Base-by-base conservation (phyloP, 306 rosid genomes). In the Inga laurina region DNA sequence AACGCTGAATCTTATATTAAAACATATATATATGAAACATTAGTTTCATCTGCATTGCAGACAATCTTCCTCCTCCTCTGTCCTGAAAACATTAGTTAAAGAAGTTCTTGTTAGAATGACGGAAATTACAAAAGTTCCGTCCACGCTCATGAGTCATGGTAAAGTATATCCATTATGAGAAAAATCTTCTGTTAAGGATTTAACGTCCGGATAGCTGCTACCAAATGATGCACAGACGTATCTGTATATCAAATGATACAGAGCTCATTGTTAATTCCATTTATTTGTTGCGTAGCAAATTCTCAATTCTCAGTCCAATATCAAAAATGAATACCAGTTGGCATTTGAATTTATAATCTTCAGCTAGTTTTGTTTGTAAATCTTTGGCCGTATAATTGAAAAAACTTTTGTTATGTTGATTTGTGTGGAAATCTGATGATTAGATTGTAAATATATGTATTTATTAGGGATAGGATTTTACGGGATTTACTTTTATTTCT, bases 221-320 rank as follows among this genome's bases (percentile, higher is more conserved):
- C 46, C 21, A 74, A 30, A 12, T 34, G 30, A 45, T 49, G 39
- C 46, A 30, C 13, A n/a, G 18, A 30, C 27, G 12, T 32, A 74
- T 74, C 30, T 32, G 18, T 12, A 19, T 75, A 32, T 45, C 30
- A 52, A 30, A 75, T 52, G 10, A 18, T 4, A 32, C 39, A 44
- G 37, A 19, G 11, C 72, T 51, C 48, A 62, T 70, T 54, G 32
- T 37, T 35, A 76, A 41, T 30, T 64, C 51, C 44, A 27, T 30
- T 72, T 48, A 46, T 56, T 69, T 44, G 46, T 34, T 67, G 51
- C 71, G 72, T 37, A 44, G 81, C 80, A 75, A 67, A 74, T 80
- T 69, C 43, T 54, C 15, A 76, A 75, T 69, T 27, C 76, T 84
- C 52, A 71, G 68, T 76, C 76, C 82, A 37, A 11, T 30, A 19